These are phyloP conservation scores for Daldinia concentrica DNA, from an alignment of 495 filamentous ascomycete genomes.

Conservation along the genomic window DNA sequence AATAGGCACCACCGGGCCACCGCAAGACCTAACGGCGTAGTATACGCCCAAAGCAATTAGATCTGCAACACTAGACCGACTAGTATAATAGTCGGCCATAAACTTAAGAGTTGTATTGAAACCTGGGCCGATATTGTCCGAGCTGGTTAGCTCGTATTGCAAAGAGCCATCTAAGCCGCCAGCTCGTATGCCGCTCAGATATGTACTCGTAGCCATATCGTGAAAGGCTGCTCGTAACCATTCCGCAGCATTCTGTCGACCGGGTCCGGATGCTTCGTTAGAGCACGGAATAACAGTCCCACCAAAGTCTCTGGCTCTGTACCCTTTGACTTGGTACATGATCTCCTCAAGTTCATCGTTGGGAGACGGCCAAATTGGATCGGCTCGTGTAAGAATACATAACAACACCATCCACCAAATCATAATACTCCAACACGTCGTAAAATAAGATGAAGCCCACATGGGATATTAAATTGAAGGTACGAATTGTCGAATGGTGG, in stretches of 20 bases:
- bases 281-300: slow-evolving; percentile 66
- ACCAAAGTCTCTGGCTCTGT: slow-evolving; percentile 62
- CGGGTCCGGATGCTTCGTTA: slow-evolving; percentile 62
- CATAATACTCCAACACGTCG: slow-evolving; percentile 29
- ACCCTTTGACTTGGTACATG: slow-evolving; percentile 65
- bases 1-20: slow-evolving; percentile 66
- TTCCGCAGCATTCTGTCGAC: slow-evolving; percentile 66
- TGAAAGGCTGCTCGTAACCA: slow-evolving; percentile 71
- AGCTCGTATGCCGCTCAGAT: slow-evolving; percentile 47
- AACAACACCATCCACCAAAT: slow-evolving; percentile 33
- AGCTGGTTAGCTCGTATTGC: slow-evolving; percentile 64
- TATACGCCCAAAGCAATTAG: slow-evolving; percentile 68
- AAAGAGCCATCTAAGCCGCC: slow-evolving; percentile 70
- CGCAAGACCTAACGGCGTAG: slow-evolving; percentile 65
- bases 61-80: slow-evolving; percentile 62
- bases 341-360: slow-evolving; percentile 72
- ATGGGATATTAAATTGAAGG: slow-evolving; percentile 24
- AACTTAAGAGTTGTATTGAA: slow-evolving; percentile 66
- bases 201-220: slow-evolving; percentile 66
- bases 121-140: slow-evolving; percentile 67
- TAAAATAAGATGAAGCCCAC: background rate
- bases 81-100: slow-evolving; percentile 63
- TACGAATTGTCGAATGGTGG: background rate
- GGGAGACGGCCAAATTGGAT: slow-evolving; percentile 67
- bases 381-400: slow-evolving; percentile 41